Conservation (phyloP, 2,329 filamentous ascomycete genomes). For the Claviceps citrina region DNA sequence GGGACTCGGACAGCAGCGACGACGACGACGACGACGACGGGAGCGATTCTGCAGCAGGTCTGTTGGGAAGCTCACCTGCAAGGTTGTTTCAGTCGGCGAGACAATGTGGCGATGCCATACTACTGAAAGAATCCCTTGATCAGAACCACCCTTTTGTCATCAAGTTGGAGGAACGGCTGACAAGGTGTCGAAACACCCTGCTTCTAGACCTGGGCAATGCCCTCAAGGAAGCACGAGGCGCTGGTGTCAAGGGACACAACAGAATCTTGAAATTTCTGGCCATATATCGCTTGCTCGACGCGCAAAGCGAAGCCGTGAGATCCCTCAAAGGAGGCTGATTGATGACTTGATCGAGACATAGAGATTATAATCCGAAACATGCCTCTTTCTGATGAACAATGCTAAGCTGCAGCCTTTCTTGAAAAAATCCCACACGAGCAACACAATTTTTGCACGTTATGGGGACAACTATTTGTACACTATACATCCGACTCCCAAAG, state of each 20-base stretch:
- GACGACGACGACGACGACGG: conserved; percentile 29
- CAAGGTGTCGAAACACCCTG: conserved; percentile 39
- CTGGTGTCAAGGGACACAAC: conserved; percentile 26
- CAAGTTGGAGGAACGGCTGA: conserved; percentile 36
- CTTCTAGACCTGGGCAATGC: conserved; percentile 40
- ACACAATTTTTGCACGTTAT: conserved; percentile 11
- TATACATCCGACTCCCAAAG: conserved; percentile 10
- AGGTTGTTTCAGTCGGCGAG: conserved; percentile 31
- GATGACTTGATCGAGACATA: background rate
- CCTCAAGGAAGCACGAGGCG: conserved; percentile 27
- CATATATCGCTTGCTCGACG: conserved; percentile 37
- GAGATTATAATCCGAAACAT: background rate
- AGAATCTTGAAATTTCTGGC: conserved; percentile 36
- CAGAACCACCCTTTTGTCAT: conserved; percentile 33
- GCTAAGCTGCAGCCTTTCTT: conserved; percentile 4
- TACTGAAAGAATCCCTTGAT: conserved; percentile 29
- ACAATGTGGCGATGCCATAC: conserved; percentile 28
- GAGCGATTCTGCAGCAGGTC: conserved; percentile 14
- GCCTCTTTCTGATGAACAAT: conserved; percentile 17
- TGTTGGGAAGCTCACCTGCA: conserved; percentile 30
- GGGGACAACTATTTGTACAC: conserved; percentile 26
- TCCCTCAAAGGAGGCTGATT: conserved; percentile 25
- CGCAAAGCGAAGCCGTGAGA: conserved; percentile 37
- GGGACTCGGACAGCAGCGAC: conserved; percentile 21
- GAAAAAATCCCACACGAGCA: background rate